phyloP scores from a whole-genome alignment of 768 basidiomycete genomes.

The Krasilnikovozyma curviuscula region DNA sequence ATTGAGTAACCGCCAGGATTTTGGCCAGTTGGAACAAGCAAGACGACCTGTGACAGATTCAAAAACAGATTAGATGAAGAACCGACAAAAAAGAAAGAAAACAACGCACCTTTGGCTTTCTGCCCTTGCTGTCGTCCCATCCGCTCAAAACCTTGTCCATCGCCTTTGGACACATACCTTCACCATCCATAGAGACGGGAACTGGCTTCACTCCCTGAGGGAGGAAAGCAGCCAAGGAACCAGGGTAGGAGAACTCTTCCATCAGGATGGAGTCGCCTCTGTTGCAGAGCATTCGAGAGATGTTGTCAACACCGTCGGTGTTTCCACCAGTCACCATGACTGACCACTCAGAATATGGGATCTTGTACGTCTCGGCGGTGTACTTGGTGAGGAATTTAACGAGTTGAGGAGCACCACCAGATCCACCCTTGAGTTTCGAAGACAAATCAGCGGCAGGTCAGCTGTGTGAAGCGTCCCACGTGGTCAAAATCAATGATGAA shows the following conservation, averaged over 20 bases:
- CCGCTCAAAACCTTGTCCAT: constrained; percentile 4
- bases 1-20: constrained; percentile 6
- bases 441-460: no score
- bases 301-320: constrained; percentile 7
- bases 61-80: no score
- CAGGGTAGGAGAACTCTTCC: constrained; percentile 2
- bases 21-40: constrained; percentile 6
- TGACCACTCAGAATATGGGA: no score
- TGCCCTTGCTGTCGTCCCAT: neutral
- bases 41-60: neutral
- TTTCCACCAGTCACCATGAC: neutral
- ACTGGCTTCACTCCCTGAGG: constrained; percentile 5
- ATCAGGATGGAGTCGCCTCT: neutral
- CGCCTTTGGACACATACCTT: constrained; percentile 1
- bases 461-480: no score
- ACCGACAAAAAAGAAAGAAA: no score
- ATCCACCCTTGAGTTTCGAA: no score
- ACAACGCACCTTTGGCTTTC: no score
- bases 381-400: no score
- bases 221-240: neutral
- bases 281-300: neutral
- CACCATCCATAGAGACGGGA: neutral
- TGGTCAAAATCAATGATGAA: no score
- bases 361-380: no score
- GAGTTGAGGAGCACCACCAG: no score